Evolutionary conservation across 331 rosid genomes (phyloP).

Genomic region (Telfairia occidentalis): DNA sequence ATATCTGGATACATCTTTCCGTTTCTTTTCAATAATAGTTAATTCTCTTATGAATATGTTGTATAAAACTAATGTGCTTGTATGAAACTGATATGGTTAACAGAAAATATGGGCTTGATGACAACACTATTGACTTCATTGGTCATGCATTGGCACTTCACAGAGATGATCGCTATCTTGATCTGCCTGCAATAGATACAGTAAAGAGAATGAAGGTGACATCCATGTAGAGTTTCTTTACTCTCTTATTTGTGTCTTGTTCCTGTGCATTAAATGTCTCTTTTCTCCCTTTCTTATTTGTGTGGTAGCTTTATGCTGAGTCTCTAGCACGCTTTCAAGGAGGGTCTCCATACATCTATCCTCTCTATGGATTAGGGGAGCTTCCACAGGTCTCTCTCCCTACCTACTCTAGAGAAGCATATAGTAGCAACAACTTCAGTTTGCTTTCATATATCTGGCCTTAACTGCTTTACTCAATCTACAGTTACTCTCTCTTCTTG

Average conservation of each 20-base stretch:
- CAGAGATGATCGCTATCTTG: constrained; percentile 28
- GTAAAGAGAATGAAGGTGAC: constrained; percentile 44
- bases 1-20: background rate
- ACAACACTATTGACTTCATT: constrained; percentile 40
- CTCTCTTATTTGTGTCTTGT: background rate
- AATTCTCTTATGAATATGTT: background rate
- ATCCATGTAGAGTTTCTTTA: constrained; percentile 8
- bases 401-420: background rate
- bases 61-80: background rate
- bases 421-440: background rate
- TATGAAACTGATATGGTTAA: background rate
- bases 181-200: constrained; percentile 27
- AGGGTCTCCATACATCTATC: constrained; percentile 96
- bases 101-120: constrained; percentile 39
- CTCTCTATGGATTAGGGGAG: constrained; percentile 97
- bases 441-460: background rate
- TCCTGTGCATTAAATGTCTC: constrained; percentile 11
- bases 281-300: constrained; percentile 5
- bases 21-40: background rate
- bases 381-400: constrained; percentile 70
- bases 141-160: constrained; percentile 47
- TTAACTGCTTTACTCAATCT: background rate
- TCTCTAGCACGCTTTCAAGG: constrained; percentile 97
- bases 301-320: constrained; percentile 71
- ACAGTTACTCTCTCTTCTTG: background rate